These are phyloP conservation scores for Globisporangium ultimum DNA, from an alignment of 352 stramenopile genomes.

Conservation along the genomic window DNA sequence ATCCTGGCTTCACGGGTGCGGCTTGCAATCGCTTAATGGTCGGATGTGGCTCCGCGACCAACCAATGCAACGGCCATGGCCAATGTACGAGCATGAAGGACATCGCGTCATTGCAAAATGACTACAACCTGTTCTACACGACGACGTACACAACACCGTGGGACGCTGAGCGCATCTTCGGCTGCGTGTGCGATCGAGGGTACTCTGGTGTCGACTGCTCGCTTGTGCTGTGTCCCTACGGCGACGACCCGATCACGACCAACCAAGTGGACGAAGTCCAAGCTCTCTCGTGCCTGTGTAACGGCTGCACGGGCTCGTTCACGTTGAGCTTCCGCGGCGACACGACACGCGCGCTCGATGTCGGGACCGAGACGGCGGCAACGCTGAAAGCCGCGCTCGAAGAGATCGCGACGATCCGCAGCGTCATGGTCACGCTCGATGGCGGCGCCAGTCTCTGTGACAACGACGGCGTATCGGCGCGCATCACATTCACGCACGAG, in stretches of 20 bases:
- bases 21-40: constrained; percentile 62
- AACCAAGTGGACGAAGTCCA: constrained; percentile 81
- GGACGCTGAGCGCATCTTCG: constrained; percentile 84
- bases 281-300: constrained; percentile 61
- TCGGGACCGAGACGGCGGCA: constrained; percentile 33
- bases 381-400: constrained; percentile 50
- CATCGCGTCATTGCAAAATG: constrained; percentile 45
- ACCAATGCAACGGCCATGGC: constrained; percentile 86
- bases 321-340: constrained; percentile 55
- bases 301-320: constrained; percentile 58
- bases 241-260: constrained; percentile 81
- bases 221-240: constrained; percentile 74
- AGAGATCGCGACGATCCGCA: constrained; percentile 45
- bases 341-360: constrained; percentile 40
- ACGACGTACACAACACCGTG: constrained; percentile 60
- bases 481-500: constrained; percentile 68
- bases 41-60: constrained; percentile 45
- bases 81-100: constrained; percentile 78
- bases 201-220: constrained; percentile 88
- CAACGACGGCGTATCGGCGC: constrained; percentile 42
- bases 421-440: constrained; percentile 43
- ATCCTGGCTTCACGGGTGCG: constrained; percentile 61
- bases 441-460: constrained; percentile 46
- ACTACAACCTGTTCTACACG: constrained; percentile 59
- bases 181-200: constrained; percentile 88